phyloP scores from a whole-genome alignment of 768 basidiomycete genomes.

The Amanita rubescens region DNA sequence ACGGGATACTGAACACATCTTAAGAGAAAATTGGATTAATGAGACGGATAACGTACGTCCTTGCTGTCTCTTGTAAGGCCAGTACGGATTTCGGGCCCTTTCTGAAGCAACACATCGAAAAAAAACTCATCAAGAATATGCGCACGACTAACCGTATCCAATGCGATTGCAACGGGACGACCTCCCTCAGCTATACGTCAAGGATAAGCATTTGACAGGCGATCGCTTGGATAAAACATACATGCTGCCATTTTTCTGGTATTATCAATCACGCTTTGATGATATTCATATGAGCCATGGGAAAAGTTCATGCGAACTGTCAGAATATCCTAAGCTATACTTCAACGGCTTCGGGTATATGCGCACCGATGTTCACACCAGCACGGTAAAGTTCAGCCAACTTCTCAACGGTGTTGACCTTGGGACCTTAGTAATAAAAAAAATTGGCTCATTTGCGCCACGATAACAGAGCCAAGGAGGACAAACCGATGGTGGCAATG shows the following conservation, averaged over 20 bases:
- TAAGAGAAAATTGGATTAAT: background rate
- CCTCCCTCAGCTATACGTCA: conserved; percentile 54
- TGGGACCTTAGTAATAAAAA: conserved; percentile 58
- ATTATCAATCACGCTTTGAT: conserved; percentile 99
- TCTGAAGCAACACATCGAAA: conserved; percentile 38
- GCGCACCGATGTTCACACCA: conserved; percentile 95
- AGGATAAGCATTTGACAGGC: conserved; percentile 2
- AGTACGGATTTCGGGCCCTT: conserved; percentile 99
- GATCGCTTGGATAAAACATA: conserved; percentile 26
- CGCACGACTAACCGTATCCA: conserved; percentile 74
- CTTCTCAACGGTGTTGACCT: conserved; percentile 88
- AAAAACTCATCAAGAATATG: background rate
- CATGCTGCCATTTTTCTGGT: conserved; percentile 78
- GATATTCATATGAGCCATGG: conserved; percentile 97
- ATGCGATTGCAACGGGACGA: conserved; percentile 93
- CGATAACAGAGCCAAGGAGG: conserved; percentile 7
- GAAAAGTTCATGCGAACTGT: conserved; percentile 99
- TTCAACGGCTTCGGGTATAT: background rate
- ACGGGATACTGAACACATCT: conserved; percentile 57
- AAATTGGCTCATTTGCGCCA: background rate
- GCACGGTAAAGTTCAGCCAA: conserved; percentile 78
- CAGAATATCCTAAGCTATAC: conserved; percentile 5
- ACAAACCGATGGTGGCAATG: conserved; percentile 94
- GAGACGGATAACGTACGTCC: conserved; percentile 54
- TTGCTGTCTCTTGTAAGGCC: conserved; percentile 81